These are phyloP conservation scores for Westerdykella aurantiaca DNA, from an alignment of 2,329 filamentous ascomycete species.

Conservation along the genomic window DNA sequence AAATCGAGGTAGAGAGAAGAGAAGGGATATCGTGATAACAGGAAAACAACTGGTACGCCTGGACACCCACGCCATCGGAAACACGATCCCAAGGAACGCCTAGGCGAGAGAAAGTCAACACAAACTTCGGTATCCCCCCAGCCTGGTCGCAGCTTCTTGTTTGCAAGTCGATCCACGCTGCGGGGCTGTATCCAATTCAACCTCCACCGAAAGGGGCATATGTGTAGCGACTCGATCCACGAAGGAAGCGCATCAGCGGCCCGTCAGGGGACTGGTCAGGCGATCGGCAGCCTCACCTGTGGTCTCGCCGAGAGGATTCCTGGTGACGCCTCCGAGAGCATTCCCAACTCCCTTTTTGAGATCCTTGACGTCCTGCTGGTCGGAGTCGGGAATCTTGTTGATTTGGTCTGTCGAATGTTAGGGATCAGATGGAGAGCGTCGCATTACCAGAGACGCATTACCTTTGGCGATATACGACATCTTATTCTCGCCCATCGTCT, in stretches of 20 bases:
- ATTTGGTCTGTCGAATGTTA: constrained; percentile 29
- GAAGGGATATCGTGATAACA: too few species aligned
- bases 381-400: constrained; percentile 35
- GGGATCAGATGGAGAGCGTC: neutral
- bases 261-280: constrained; percentile 33
- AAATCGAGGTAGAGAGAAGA: too few species aligned
- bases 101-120: too few species aligned
- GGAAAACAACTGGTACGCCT: too few species aligned
- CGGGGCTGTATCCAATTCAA: constrained; percentile 14
- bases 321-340: constrained; percentile 27
- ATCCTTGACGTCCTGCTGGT: constrained; percentile 35
- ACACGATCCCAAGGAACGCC: too few species aligned
- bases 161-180: constrained; percentile 3
- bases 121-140: too few species aligned
- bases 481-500: constrained; percentile 52
- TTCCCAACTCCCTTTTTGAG: constrained; percentile 35
- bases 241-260: constrained; percentile 27
- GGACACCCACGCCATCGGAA: too few species aligned
- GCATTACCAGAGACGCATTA: constrained; percentile 6
- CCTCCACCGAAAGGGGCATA: constrained; percentile 18
- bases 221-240: constrained; percentile 21
- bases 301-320: constrained; percentile 35
- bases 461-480: constrained; percentile 39
- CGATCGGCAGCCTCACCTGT: constrained; percentile 34
- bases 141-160: too few species aligned